Conservation (phyloP, 441 rosid species). For the Adansonia rubrostipa region DNA sequence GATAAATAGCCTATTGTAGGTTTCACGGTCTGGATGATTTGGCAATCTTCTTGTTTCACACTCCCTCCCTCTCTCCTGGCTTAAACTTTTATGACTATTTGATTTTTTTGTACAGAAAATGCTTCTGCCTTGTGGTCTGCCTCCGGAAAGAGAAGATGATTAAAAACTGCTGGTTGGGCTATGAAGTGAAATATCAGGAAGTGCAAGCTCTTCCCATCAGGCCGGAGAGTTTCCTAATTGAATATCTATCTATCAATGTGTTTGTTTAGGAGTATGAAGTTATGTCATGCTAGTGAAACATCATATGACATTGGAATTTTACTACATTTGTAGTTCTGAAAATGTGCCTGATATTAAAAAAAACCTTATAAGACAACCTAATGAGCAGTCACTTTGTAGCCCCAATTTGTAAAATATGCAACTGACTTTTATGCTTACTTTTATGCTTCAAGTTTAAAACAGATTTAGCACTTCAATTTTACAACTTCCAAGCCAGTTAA, state of each 20-base stretch:
- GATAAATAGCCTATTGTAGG: background rate
- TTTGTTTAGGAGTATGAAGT: background rate
- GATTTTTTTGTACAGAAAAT: constrained; percentile 69
- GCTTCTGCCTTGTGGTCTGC: constrained; percentile 94
- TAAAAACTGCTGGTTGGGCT: constrained; percentile 22
- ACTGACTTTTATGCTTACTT: background rate
- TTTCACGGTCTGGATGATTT: background rate
- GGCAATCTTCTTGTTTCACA: background rate
- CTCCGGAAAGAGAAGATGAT: constrained; percentile 94
- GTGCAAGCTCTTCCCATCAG: background rate
- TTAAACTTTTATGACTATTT: background rate
- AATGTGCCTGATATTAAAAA: background rate
- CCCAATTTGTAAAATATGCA: background rate
- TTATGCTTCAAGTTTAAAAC: background rate
- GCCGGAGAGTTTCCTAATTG: background rate
- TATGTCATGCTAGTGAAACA: background rate
- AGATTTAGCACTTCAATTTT: too few relatives aligned
- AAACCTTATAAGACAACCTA: background rate
- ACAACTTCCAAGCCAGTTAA: too few relatives aligned
- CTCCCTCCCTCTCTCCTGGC: background rate
- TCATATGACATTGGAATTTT: background rate
- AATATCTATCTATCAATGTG: background rate
- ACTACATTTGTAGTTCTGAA: background rate
- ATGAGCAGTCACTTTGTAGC: background rate
- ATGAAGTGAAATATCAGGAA: background rate